Evolutionary conservation across 2,329 filamentous ascomycete species (phyloP), one percentile per base, ranked within the genome.

Genomic region (Fusarium redolens): DNA sequence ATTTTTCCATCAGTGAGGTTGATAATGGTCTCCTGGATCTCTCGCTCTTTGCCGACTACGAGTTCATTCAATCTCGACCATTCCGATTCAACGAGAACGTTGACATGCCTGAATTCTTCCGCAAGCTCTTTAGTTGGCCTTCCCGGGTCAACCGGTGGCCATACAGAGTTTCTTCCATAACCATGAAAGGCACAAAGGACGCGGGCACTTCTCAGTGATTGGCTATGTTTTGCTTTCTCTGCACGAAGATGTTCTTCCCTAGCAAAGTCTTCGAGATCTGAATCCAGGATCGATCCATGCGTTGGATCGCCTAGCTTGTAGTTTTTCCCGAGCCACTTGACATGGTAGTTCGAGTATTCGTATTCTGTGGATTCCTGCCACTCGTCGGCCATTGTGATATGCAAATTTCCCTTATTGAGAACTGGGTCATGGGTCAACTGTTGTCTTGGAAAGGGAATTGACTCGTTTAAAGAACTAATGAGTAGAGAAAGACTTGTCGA

Each of bases 111-210:
- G 10, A 72, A 47, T 17, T 64, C 37, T 20, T 31, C 11, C n/a
- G 48, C 30, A 14, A 72, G 50, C 7, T 64, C 31, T 18, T 22
- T 12, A 3, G 45, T 30, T 30, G 57, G 17, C 30, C 35, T 47
- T 18, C 67, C 61, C 33, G 73, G 67, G 20, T 75, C 61, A n/a
- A 66, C 38, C 4, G 72, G 67, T 18, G 73, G 73, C 69, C 69
- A 75, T 17, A 62, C 60, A 22, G 67, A 47, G 37, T 48, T 40
- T 54, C 22, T 43, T 9, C 63, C 73, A 35, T 64, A 63, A 9
- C 61, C 59, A 40, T 37, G n/a, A 22, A 33, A 18, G 43, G 43
- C 47, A 37, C 56, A 52, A 44, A 30, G 13, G n/a, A n/a, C 35
- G 37, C 30, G 45, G 22, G 38, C 33, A 13, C 17, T 41, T 18